phyloP scores from a whole-genome alignment of 1,139 yeast genomes.

The Saccharomyces hybrid region DNA sequence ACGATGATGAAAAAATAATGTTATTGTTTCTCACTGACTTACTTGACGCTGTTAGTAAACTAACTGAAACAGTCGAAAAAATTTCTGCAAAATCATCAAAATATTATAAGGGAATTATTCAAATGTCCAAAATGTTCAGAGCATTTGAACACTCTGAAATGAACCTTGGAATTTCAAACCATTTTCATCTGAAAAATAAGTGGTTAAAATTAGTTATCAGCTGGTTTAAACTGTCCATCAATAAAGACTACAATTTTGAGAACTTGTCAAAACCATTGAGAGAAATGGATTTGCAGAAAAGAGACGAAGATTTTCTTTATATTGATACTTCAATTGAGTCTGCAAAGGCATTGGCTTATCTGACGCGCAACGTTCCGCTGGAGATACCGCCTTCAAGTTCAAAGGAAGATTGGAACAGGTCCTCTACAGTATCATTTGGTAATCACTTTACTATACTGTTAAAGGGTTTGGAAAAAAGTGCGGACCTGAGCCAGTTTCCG shows the following conservation, averaged over 20 bases:
- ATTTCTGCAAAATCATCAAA: constrained; percentile 31
- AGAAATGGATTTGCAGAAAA: constrained; percentile 28
- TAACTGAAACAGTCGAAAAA: no score
- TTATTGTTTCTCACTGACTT: no score
- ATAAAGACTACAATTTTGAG: constrained; percentile 31
- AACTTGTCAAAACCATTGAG: constrained; percentile 29
- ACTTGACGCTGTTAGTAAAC: no score
- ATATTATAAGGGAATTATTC: constrained; percentile 45
- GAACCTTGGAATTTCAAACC: constrained; percentile 46
- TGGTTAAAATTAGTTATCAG: constrained; percentile 53
- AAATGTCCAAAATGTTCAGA: constrained; percentile 49
- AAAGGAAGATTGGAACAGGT: constrained; percentile 48
- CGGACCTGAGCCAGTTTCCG: constrained; percentile 30
- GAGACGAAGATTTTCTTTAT: constrained; percentile 48
- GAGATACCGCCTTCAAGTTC: constrained; percentile 57
- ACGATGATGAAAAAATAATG: no score
- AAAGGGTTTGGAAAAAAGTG: constrained; percentile 60
- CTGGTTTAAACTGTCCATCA: constrained; percentile 57
- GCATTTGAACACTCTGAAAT: constrained; percentile 42
- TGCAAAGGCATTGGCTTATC: constrained; percentile 48
- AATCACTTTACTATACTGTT: constrained; percentile 65
- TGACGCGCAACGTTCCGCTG: constrained; percentile 49
- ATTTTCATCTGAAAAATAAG: constrained; percentile 49
- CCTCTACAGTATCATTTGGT: constrained; percentile 60
- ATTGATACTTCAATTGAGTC: constrained; percentile 63